A percentile compares a stretch with the other conserved stretches of the same genome.
Conservation (phyloP, 2,329 filamentous ascomycete species). For the Lizonia empirigonia region DNA sequence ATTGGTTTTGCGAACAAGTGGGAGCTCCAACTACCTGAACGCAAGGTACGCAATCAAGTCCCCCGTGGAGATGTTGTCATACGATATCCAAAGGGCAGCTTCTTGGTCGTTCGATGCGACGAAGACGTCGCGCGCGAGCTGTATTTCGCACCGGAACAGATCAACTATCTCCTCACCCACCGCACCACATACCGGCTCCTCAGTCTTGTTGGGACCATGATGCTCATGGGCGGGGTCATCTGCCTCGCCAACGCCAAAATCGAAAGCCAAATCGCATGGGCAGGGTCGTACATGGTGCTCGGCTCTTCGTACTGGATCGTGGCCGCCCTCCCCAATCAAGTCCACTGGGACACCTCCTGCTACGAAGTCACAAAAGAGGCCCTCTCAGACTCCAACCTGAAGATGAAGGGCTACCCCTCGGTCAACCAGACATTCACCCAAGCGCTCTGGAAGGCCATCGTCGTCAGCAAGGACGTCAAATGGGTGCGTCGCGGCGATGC, state of each 20-base stretch:
- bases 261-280: conserved; percentile 56
- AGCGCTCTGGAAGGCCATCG: conserved; percentile 57
- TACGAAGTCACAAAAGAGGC: conserved; percentile 50
- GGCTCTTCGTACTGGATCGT: conserved; percentile 59
- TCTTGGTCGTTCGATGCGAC: conserved; percentile 56
- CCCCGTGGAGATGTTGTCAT: conserved; percentile 56
- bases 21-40: conserved; percentile 51
- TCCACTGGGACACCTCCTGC: conserved; percentile 56
- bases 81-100: conserved; percentile 58
- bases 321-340: conserved; percentile 53
- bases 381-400: conserved; percentile 43
- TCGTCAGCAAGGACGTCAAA: conserved; percentile 50
- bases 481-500: conserved; percentile 53
- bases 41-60: conserved; percentile 38
- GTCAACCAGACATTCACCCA: conserved; percentile 51
- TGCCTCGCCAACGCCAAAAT: conserved; percentile 57
- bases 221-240: conserved; percentile 61
- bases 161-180: conserved; percentile 53
- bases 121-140: conserved; percentile 58
- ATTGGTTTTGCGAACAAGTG: conserved; percentile 59
- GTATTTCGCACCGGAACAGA: conserved; percentile 58
- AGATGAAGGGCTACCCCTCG: conserved; percentile 40
- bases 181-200: conserved; percentile 53
- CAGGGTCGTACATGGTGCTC: conserved; percentile 56
- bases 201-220: conserved; percentile 56